Percentiles rank a stretch among this genome's conserved stretches.
Evolutionary conservation across 768 basidiomycete genomes (phyloP).

Genomic region (Hericium rajendrae): DNA sequence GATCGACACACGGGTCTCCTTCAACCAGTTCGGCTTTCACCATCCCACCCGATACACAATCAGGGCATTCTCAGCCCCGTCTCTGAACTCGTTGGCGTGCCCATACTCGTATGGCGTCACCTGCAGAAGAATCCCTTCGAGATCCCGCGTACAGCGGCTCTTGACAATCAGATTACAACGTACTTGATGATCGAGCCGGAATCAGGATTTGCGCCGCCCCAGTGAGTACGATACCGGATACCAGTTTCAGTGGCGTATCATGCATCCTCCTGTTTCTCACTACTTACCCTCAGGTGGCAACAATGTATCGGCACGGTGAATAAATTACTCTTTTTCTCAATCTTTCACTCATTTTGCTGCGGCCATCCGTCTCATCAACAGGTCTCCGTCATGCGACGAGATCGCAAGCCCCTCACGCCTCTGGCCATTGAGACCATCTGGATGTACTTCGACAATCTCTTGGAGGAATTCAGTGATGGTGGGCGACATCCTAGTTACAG

Average conservation of each 20-base stretch:
- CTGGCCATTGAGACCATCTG: background rate
- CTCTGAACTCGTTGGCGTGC: background rate
- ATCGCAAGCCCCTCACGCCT: background rate
- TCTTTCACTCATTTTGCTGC: too few species aligned
- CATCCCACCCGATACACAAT: background rate
- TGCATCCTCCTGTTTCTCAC: too few species aligned
- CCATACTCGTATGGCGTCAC: background rate
- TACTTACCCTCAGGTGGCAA: too few species aligned
- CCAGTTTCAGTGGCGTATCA: too few species aligned
- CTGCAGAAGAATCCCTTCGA: background rate
- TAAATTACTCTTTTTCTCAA: too few species aligned
- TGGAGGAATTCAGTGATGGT: background rate
- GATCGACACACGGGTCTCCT: background rate
- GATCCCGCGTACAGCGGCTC: background rate
- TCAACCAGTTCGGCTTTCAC: background rate
- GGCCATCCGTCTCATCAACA: background rate
- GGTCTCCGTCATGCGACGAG: background rate
- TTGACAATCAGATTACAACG: background rate
- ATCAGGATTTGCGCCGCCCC: background rate
- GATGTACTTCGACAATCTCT: background rate
- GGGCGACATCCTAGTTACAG: background rate
- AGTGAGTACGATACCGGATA: background rate
- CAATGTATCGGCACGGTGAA: too few species aligned
- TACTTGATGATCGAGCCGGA: background rate
- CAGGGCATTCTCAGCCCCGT: background rate